Conservation (phyloP, 495 filamentous ascomycete genomes). For the Hypoxylon crocopeplum region DNA sequence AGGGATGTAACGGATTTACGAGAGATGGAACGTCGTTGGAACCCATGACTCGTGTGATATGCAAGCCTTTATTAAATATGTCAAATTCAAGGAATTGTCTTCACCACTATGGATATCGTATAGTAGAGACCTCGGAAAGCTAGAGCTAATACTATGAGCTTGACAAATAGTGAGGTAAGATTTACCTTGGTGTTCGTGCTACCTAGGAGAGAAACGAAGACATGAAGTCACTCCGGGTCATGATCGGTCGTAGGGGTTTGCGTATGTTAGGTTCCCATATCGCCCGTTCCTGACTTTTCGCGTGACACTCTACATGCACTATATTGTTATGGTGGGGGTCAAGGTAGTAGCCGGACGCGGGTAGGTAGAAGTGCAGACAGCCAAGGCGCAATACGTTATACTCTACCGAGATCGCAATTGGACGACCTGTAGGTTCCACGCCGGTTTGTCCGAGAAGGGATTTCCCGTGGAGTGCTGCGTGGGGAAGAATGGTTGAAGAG, state of each 20-base stretch:
- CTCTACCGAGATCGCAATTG: conserved; percentile 5
- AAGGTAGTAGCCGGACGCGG: conserved; percentile 14
- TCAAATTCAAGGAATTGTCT: conserved; percentile 1
- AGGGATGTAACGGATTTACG: conserved; percentile 43
- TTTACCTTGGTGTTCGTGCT: conserved; percentile 1
- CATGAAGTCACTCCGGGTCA: background rate
- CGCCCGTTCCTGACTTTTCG: conserved; percentile 12
- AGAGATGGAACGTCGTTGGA: conserved; percentile 28
- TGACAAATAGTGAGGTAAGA: background rate
- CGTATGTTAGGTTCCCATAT: conserved; percentile 14
- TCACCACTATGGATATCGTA: background rate
- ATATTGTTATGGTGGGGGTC: conserved; percentile 24
- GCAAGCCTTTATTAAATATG: conserved; percentile 7
- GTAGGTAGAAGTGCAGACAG: conserved; percentile 6
- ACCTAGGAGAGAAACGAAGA: background rate
- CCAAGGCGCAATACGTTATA: conserved; percentile 12
- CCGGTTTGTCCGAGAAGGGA: conserved; percentile 11
- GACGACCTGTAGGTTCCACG: background rate
- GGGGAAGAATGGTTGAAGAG: background rate
- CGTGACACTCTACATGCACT: conserved; percentile 16
- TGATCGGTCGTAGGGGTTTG: background rate
- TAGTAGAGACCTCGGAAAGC: conserved; percentile 1
- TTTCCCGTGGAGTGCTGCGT: conserved; percentile 7
- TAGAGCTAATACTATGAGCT: background rate
- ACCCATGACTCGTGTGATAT: conserved; percentile 32